Percentiles rank a stretch among this genome's conserved stretches.
Conservation (phyloP, 768 basidiomycete genomes). For the Bullera alba region DNA sequence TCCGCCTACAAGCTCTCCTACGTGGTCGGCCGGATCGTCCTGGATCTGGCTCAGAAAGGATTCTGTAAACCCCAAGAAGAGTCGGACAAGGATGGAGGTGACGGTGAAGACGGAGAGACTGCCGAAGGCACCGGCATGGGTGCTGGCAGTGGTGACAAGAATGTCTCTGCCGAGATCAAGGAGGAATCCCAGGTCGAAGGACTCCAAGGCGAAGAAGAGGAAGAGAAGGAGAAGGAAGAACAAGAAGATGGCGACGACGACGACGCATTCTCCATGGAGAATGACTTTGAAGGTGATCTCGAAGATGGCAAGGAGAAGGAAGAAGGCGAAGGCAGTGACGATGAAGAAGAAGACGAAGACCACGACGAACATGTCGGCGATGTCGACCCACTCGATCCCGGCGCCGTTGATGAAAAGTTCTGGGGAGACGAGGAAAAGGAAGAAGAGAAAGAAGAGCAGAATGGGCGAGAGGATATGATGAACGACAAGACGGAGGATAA, state of each 20-base stretch:
- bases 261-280: conserved; percentile 81
- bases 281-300: conserved; percentile 79
- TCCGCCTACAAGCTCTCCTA: conserved; percentile 77
- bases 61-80: conserved; percentile 84
- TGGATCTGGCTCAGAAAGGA: conserved; percentile 70
- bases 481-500: conserved; percentile 37
- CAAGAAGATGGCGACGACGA: conserved; percentile 44
- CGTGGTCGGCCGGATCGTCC: conserved; percentile 66
- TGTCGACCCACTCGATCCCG: conserved; percentile 72
- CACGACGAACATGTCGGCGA: conserved; percentile 78
- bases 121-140: conserved; percentile 80
- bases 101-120: conserved; percentile 50
- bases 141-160: conserved; percentile 72
- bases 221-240: conserved; percentile 50
- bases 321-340: conserved; percentile 50
- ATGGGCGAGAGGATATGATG: conserved; percentile 55
- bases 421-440: conserved; percentile 75
- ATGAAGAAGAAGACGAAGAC: conserved; percentile 52
- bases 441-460: conserved; percentile 57
- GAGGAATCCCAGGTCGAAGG: conserved; percentile 97
- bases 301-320: conserved; percentile 63
- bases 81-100: conserved; percentile 42
- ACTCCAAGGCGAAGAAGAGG: conserved; percentile 55
- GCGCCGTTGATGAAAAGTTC: conserved; percentile 87
- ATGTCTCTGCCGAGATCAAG: conserved; percentile 89